phyloP scores from a whole-genome alignment of 1,284 basidiomycete genomes.

The Salmacisia buchloeana region DNA sequence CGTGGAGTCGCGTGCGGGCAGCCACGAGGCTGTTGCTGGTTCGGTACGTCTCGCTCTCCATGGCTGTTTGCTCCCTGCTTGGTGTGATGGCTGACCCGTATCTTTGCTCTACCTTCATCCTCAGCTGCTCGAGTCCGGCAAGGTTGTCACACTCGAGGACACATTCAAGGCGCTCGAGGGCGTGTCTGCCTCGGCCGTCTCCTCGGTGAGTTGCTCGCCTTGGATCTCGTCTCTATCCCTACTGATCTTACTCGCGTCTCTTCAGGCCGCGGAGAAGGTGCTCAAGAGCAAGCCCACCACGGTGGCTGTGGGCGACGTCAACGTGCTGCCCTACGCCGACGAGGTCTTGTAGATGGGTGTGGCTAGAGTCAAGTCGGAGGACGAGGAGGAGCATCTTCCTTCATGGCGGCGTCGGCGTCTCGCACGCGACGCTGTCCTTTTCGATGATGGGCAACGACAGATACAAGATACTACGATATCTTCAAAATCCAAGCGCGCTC shows the following conservation, averaged over 20 bases:
- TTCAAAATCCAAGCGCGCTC: too few species aligned
- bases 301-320: slow-evolving; percentile 44
- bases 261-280: slow-evolving; percentile 31
- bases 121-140: slow-evolving; percentile 30
- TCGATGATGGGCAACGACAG: too few species aligned
- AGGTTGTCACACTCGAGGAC: slow-evolving; percentile 27
- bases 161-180: slow-evolving; percentile 31
- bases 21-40: slow-evolving; percentile 35
- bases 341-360: slow-evolving; percentile 32
- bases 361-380: too few species aligned
- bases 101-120: not conserved
- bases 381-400: too few species aligned
- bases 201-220: slow-evolving; percentile 17
- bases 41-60: not conserved
- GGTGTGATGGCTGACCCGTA: not conserved
- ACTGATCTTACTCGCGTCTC: not conserved
- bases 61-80: too few species aligned
- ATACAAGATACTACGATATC: too few species aligned
- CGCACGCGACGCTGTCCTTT: too few species aligned
- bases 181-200: slow-evolving; percentile 32
- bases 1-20: slow-evolving; percentile 33
- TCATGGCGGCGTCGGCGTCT: too few species aligned
- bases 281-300: slow-evolving; percentile 48
- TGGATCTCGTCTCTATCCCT: not conserved
- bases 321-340: slow-evolving; percentile 46